Base-by-base conservation (phyloP, 495 filamentous ascomycete species). In the Tricharina praecox region DNA sequence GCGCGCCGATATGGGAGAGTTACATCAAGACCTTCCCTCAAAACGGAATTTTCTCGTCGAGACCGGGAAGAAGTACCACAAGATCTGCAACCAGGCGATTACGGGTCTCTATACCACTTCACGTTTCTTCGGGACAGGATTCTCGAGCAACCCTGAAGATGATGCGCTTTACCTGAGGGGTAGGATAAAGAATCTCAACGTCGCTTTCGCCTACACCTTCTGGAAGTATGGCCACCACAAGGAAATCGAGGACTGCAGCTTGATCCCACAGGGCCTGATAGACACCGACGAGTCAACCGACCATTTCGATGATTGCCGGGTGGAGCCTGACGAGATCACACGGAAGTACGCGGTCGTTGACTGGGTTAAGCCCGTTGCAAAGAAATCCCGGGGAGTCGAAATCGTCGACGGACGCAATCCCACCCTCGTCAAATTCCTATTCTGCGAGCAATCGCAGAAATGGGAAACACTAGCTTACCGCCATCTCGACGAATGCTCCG, bases 131-230 rank as follows among this genome's bases (percentile, higher is more conserved):
- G 63, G 58, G 1, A 32, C 7, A 7, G 28, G 28, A 32, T 32
- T 32, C 34, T 18, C 7, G 16, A 4, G 4, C 4, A 4, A 9
- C 4, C 34, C 15, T 5, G 34, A 37, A 11, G 15, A 37, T 18
- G 61, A 68, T 48, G 64, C 64, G 3, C 52, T 63, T 26, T 71
- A 74, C 10, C 62, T 83, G 7, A 70, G 80, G 8, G 76, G 79
- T 0, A 59, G 73, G 0, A 41, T 65, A 48, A 49, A 53, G 21
- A 44, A 59, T 44, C 10, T 51, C 10, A 48, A 53, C 20, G 58
- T 50, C 3, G 30, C 52, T 9, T 48, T 56, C n/a, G 62, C 53
- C 15, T 11, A 30, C 0, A 55, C 34, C 1, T 30, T 56, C 11
- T 38, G 20, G 36, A 47, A 8, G 28, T 42, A 23, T 16, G 56